Evolutionary conservation across 2,329 filamentous ascomycete species (phyloP), one percentile per base, ranked within the genome.

Genomic region (Meredithiella fracta): DNA sequence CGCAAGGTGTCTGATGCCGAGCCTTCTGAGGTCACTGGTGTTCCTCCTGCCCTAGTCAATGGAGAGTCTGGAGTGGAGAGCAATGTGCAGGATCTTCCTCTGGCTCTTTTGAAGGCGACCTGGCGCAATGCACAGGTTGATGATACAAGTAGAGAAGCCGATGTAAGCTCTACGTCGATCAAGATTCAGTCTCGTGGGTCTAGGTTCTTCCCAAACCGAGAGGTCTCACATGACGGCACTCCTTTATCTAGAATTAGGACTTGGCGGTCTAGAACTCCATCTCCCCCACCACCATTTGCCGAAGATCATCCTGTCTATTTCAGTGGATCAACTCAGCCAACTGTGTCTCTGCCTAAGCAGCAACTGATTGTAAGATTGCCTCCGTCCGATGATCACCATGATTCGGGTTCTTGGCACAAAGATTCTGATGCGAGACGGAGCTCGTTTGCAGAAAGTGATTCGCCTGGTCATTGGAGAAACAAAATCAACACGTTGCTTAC

Each of bases 301-400:
- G 75, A 78, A 59, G 80, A 76, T 8, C 85, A 90, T 63, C 85
- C 85, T 4, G 85, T 77, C 1, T 86, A 85, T 61, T 79, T 82
- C 61, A 82, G 84, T 29, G 78, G 86, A 62, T 72, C 70, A 1
- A 69, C 70, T 34, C 79, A 77, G 58, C 85, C 86, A 2, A 76
- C 82, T 57, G 85, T 90, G 6, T 80, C 78, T 37, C 69, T 90
- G 7, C 86, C 86, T 0, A 78, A 73, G 38, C 79, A 81, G 6
- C 76, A 83, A 55, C 86, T 87, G 31, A 77, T 88, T 25, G 90
- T 97, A 11, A 88, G 83, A 64, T 75, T 97, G 3, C 90, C 87
- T 2, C 87, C 86, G 6, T 64, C 72, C 22, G 65, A 37, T 51
- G 53, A 22, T 31, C 37, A 25, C 20, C 34, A 47, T 8, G 50